Base-by-base conservation (phyloP, 106 monocot species). In the Cymbidium sinense region DNA sequence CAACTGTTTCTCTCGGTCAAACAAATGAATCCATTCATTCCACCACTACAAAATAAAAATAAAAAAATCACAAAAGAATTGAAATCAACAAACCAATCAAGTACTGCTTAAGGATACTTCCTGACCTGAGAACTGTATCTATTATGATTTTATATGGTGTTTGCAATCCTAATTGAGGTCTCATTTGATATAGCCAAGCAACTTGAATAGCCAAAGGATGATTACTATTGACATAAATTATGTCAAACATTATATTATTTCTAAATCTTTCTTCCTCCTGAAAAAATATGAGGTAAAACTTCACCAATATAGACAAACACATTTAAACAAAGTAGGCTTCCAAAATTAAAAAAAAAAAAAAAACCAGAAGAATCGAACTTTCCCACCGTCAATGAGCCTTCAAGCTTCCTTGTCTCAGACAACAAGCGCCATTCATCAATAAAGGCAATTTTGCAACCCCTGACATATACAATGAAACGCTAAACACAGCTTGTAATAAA, bases 391-490 rank as follows among this genome's bases (percentile, higher is more conserved):
- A 94, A 87, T 25, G 88, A 85, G 12, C 84, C 84, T 84, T 98
- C 96, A 82, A 98, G 88, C 51, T 87, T 90, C 67, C 79, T 90
- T 19, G 94, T 94, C 83, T 87, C 90, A 75, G 86, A 75, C 76
- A 98, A 89, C 79, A 98, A 79, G 44, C 72, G 74, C 55, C 82
- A 79, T 74, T 98, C 96, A 81, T 92, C 91, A 79, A 98, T 98
- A 81, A 98, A 64, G 96, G 94, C 65, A 98, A 87, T 88, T 98
- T 98, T 36, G 85, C 96, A 85, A 98, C 77, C 78, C 96, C 96
- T 98, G 37, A 18, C 12, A 64, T 77, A n/a, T n/a, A 34, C 55
- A 82, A 25, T 10, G n/a, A 36, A 67, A 78, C 37, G 47, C 67
- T 35, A 77, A 34, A 69, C 34, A 30, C 20, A 47, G 23, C 77